A percentile compares a stretch with the other conserved stretches of the same genome.
Conservation (phyloP, 2,329 filamentous ascomycete species). For the Tolypocladium sp. region DNA sequence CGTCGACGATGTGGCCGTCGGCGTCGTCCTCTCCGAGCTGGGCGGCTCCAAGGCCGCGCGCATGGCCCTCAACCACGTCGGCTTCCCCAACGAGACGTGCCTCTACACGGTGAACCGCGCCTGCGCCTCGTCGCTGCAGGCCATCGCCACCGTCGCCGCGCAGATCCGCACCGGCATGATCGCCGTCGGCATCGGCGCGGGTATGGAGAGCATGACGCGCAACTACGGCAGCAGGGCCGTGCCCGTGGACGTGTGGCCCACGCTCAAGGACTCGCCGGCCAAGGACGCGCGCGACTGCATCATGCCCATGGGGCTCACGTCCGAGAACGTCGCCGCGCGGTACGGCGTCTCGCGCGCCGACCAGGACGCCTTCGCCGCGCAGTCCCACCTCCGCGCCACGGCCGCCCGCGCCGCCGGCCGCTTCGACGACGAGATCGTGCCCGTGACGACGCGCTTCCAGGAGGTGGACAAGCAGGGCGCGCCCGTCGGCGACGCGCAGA, state of each 20-base stretch:
- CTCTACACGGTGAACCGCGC: constrained; percentile 87
- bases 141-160: constrained; percentile 65
- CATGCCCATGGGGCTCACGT: constrained; percentile 89
- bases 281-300: constrained; percentile 76
- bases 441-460: constrained; percentile 63
- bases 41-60: constrained; percentile 84
- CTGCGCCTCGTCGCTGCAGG: constrained; percentile 69
- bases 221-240: constrained; percentile 86
- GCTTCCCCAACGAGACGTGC: constrained; percentile 60
- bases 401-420: constrained; percentile 57
- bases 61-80: constrained; percentile 82
- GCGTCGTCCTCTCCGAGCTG: constrained; percentile 83
- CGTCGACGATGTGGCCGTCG: constrained; percentile 70
- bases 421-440: constrained; percentile 73
- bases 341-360: constrained; percentile 67
- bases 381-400: constrained; percentile 65
- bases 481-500: constrained; percentile 44
- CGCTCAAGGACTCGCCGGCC: constrained; percentile 51
- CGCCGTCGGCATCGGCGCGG: constrained; percentile 68
- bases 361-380: constrained; percentile 74
- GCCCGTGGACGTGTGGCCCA: constrained; percentile 71
- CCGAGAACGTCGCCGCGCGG: constrained; percentile 75
- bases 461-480: constrained; percentile 53
- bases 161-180: constrained; percentile 68
- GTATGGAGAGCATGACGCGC: constrained; percentile 93